Percentiles rank a stretch among this genome's conserved stretches.
Conservation (phyloP, 2,329 filamentous ascomycete genomes). For the Cladosporium colombiae region DNA sequence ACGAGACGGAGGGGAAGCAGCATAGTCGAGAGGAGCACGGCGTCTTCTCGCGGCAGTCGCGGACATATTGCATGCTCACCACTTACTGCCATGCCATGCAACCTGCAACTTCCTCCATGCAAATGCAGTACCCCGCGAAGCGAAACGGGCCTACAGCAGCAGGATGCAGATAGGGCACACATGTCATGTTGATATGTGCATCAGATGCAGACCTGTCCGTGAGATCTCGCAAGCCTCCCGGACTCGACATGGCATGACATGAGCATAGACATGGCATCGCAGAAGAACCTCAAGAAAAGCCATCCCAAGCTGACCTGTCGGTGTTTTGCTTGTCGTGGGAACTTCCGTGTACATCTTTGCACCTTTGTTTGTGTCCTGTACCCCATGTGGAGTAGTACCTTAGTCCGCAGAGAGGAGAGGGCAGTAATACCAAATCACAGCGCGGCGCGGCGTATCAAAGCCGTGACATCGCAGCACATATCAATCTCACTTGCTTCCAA, state of each 20-base stretch:
- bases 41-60: background rate
- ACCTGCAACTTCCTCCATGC: background rate
- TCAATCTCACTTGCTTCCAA: background rate
- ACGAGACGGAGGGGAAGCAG: background rate
- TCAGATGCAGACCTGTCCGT: background rate
- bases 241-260: background rate
- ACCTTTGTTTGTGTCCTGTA: background rate
- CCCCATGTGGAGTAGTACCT: background rate
- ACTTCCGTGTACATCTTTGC: background rate
- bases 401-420: background rate
- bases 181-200: background rate
- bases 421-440: background rate
- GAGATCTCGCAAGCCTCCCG: conserved; percentile 5
- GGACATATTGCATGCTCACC: background rate
- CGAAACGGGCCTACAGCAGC: conserved; percentile 2
- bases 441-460: background rate
- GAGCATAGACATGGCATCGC: background rate
- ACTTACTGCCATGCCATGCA: background rate
- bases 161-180: conserved; percentile 3
- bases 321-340: background rate
- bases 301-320: background rate
- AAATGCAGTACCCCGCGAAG: conserved; percentile 7
- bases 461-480: background rate
- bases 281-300: too few species aligned
- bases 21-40: background rate